These are phyloP conservation scores for Mortierella sp. DNA, from an alignment of 371 early-diverging fungal genomes.

Conservation along the genomic window DNA sequence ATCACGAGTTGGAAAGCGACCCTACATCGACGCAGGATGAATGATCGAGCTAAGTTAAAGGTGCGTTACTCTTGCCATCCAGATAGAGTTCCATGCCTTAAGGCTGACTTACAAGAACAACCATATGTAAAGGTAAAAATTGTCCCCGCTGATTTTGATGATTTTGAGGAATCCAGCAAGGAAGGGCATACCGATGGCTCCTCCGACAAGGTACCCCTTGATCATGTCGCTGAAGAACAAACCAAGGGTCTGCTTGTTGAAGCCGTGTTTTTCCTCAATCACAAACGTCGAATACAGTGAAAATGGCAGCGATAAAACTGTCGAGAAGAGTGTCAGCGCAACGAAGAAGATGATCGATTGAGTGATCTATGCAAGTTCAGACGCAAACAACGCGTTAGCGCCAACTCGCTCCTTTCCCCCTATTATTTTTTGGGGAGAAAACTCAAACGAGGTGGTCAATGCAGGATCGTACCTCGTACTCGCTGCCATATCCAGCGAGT, in stretches of 20 bases:
- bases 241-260: constrained; percentile 94
- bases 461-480: constrained; percentile 77
- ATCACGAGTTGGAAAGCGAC: constrained; percentile 89
- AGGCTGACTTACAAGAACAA: constrained; percentile 80
- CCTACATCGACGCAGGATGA: constrained; percentile 53
- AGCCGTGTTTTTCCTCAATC: constrained; percentile 95
- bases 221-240: constrained; percentile 88
- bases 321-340: constrained; percentile 69
- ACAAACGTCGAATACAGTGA: constrained; percentile 93
- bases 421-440: no score
- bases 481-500: constrained; percentile 69
- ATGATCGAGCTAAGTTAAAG: no score
- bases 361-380: no score
- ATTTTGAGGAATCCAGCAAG: constrained; percentile 87
- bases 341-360: constrained; percentile 86
- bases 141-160: constrained; percentile 84
- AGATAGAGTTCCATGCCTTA: no score
- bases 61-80: no score
- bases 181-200: constrained; percentile 82
- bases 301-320: constrained; percentile 82
- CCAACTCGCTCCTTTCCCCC: no score
- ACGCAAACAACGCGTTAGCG: no score
- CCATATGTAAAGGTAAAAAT: constrained; percentile 93
- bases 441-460: no score
- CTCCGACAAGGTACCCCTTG: constrained; percentile 77